A percentile compares a stretch with the other conserved stretches of the same genome.
These are phyloP conservation scores for Silene vulgaris DNA, from an alignment of 179 eudicot genomes.

Conservation along the genomic window DNA sequence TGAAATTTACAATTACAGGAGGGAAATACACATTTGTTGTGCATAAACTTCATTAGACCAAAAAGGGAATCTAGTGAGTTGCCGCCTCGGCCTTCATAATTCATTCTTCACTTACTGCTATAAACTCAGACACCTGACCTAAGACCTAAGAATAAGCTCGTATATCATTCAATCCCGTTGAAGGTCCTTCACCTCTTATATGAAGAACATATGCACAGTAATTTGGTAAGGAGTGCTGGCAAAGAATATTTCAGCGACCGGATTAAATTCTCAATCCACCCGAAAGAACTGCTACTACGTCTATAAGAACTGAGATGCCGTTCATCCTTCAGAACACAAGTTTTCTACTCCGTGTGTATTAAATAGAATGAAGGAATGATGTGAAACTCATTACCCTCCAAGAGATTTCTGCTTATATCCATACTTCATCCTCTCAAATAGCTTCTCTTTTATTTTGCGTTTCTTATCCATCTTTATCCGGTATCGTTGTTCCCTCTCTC, in stretches of 20 bases:
- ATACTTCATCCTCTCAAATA: constrained; percentile 57
- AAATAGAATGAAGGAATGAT: constrained; percentile 3
- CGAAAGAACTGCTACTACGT: background rate
- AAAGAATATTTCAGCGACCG: constrained; percentile 21
- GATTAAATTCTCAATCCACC: constrained; percentile 15
- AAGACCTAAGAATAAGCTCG: constrained; percentile 6
- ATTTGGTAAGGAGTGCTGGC: constrained; percentile 23
- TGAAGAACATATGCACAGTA: constrained; percentile 27
- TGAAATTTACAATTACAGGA: constrained; percentile 16
- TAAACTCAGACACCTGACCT: constrained; percentile 5
- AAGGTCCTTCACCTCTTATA: constrained; percentile 8
- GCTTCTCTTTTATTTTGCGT: constrained; percentile 69
- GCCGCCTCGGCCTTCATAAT: constrained; percentile 11
- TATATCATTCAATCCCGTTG: background rate
- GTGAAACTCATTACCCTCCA: constrained; percentile 35
- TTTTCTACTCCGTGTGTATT: background rate
- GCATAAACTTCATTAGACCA: background rate
- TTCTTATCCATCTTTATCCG: constrained; percentile 93
- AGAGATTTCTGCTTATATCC: constrained; percentile 86
- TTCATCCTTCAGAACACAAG: background rate
- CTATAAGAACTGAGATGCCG: background rate
- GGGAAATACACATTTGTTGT: constrained; percentile 20
- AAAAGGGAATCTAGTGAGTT: background rate
- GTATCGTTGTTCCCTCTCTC: constrained; percentile 87
- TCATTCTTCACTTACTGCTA: background rate